Percentiles rank a stretch among this genome's conserved stretches.
These are phyloP conservation scores for Closterium sp. DNA, from an alignment of 139 green algal genomes.

Conservation along the genomic window DNA sequence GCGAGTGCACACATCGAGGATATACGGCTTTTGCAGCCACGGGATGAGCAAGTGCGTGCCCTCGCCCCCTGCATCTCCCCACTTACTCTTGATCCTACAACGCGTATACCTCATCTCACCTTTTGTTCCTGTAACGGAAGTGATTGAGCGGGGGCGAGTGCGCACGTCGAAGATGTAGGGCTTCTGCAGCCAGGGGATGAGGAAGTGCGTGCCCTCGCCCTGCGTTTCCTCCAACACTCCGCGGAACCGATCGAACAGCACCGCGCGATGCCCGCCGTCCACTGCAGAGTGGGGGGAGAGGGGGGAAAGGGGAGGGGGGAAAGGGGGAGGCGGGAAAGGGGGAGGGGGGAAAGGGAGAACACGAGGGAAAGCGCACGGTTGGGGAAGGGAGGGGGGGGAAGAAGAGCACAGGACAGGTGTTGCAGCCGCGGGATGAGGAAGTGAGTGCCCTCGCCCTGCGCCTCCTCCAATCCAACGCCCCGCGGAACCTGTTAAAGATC, in stretches of 20 bases:
- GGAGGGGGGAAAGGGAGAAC: background rate
- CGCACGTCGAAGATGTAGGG: slow-evolving; percentile 97
- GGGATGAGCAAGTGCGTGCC: slow-evolving; percentile 77
- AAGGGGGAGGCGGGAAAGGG: background rate
- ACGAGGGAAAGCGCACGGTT: too few relatives aligned
- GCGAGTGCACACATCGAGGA: slow-evolving; percentile 95
- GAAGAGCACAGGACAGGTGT: background rate
- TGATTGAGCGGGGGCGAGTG: slow-evolving; percentile 87
- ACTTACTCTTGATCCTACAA: slow-evolving; percentile 86
- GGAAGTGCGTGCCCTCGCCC: slow-evolving; percentile 87
- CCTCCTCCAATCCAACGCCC: slow-evolving; percentile 79
- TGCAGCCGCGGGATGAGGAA: too few relatives aligned
- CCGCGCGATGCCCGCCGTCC: slow-evolving; percentile 92
- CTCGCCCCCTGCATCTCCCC: slow-evolving; percentile 76
- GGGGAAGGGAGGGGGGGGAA: background rate
- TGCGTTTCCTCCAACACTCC: slow-evolving; percentile 79
- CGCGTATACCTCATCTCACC: too few relatives aligned
- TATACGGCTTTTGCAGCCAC: slow-evolving; percentile 64
- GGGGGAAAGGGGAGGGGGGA: background rate
- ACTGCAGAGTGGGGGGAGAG: slow-evolving; percentile 58
- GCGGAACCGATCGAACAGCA: slow-evolving; percentile 94
- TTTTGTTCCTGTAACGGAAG: slow-evolving; percentile 73
- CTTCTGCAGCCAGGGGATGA: slow-evolving; percentile 52
- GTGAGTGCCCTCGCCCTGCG: slow-evolving; percentile 89
- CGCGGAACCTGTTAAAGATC: slow-evolving; percentile 42